A percentile compares a stretch with the other conserved stretches of the same genome.
phyloP scores from a whole-genome alignment of 2,329 filamentous ascomycete genomes.

The Pseudocercospora ulei region DNA sequence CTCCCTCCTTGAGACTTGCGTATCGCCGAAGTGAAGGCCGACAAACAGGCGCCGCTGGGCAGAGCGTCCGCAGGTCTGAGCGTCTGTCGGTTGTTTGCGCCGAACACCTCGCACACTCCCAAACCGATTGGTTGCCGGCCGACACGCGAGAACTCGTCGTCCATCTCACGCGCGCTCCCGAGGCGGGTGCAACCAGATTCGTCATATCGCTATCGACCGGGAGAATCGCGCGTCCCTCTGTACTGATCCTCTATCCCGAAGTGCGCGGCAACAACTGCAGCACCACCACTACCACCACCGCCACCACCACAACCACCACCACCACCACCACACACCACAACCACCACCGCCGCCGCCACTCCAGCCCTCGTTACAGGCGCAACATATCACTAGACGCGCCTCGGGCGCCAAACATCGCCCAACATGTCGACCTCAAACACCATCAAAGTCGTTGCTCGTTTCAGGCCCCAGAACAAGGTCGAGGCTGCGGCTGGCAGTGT shows the following conservation, averaged over 20 bases:
- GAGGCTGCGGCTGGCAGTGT: slow-evolving; percentile 84
- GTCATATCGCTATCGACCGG: background rate
- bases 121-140: too few species aligned
- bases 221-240: slow-evolving; percentile 6
- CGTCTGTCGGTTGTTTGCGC: too few species aligned
- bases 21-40: too few species aligned
- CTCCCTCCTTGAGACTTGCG: too few species aligned
- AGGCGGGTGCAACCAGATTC: too few species aligned
- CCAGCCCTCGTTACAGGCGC: too few species aligned
- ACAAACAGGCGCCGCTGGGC: too few species aligned
- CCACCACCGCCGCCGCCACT: slow-evolving; percentile 2
- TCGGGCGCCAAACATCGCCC: slow-evolving; percentile 3
- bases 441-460: slow-evolving; percentile 78
- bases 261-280: background rate
- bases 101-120: too few species aligned
- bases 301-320: background rate
- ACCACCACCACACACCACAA: slow-evolving; percentile 4
- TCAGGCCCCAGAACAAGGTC: slow-evolving; percentile 91
- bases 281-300: slow-evolving; percentile 3
- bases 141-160: too few species aligned
- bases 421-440: slow-evolving; percentile 32
- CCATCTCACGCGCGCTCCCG: too few species aligned
- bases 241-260: too few species aligned
- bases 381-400: slow-evolving; percentile 7
- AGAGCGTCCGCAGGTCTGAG: too few species aligned